These are phyloP conservation scores for Solanum raphanifolium DNA, from an alignment of 257 asterid genomes.

Conservation along the genomic window DNA sequence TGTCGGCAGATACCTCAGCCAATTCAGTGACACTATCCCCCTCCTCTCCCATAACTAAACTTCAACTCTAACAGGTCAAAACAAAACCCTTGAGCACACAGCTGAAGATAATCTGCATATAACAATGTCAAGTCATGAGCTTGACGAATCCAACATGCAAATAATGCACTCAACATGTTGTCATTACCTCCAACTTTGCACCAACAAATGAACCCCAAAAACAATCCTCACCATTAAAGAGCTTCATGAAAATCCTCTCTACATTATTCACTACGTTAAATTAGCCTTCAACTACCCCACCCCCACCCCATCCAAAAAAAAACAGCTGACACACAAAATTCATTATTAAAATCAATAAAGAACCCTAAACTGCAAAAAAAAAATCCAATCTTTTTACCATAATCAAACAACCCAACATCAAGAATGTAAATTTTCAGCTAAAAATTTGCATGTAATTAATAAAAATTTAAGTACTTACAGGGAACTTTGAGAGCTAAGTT, in stretches of 20 bases:
- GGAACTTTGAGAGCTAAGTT: not conserved
- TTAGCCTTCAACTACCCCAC: not conserved
- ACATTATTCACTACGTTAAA: not conserved
- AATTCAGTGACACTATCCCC: conserved; percentile 38
- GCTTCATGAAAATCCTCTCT: not conserved
- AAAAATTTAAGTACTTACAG: not conserved
- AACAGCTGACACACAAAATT: not conserved
- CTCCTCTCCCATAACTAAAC: conserved; percentile 49
- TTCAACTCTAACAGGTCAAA: not conserved
- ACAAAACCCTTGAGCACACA: not conserved
- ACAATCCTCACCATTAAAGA: not conserved
- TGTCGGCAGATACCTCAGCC: conserved; percentile 29
- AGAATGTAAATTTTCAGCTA: not conserved
- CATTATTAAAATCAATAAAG: not conserved
- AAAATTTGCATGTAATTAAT: not conserved
- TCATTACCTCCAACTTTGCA: not conserved
- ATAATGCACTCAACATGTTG: not conserved
- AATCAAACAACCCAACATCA: not conserved
- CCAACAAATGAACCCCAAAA: not conserved
- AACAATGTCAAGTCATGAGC: not conserved
- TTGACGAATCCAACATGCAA: not conserved
- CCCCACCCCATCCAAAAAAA: not conserved
- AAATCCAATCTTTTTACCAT: not conserved
- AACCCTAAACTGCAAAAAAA: not conserved
- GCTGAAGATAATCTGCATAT: not conserved